Evolutionary conservation across 2,329 filamentous ascomycete species (phyloP).

Genomic region (Ophiostoma novo-ulmi): DNA sequence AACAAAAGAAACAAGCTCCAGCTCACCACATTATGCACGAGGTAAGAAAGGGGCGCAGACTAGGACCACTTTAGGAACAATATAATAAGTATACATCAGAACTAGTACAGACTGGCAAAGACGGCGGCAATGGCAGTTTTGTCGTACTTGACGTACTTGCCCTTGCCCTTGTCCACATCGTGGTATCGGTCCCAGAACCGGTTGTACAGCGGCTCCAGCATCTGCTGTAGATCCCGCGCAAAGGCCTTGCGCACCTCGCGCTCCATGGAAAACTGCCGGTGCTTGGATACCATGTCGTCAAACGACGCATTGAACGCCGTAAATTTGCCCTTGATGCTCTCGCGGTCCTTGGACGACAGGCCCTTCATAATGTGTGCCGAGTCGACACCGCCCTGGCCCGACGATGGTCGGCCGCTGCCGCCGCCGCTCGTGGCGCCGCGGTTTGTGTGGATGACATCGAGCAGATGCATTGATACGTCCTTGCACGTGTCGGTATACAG

Average conservation of each 20-base stretch:
- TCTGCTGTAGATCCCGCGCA: conserved; percentile 77
- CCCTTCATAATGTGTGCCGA: conserved; percentile 79
- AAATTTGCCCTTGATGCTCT: conserved; percentile 95
- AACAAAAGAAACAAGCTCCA: neutral
- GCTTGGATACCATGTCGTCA: conserved; percentile 77
- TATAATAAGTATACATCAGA: neutral
- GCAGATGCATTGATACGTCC: conserved; percentile 75
- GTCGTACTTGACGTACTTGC: conserved; percentile 97
- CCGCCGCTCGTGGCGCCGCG: conserved; percentile 46
- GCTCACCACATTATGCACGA: neutral
- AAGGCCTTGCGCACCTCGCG: conserved; percentile 77
- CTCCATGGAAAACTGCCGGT: conserved; percentile 86
- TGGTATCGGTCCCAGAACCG: conserved; percentile 97
- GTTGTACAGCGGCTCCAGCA: conserved; percentile 90
- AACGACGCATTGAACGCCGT: conserved; percentile 84
- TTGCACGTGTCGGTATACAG: conserved; percentile 84
- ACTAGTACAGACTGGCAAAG: conserved; percentile 51
- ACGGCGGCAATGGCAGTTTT: conserved; percentile 71
- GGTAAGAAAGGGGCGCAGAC: neutral
- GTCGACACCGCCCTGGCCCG: conserved; percentile 61
- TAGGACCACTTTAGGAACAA: neutral
- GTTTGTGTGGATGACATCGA: conserved; percentile 89
- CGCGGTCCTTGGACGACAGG: conserved; percentile 84
- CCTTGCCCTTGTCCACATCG: conserved; percentile 94
- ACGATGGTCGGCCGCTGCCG: conserved; percentile 55